phyloP scores from a whole-genome alignment of 73 alveolate genomes.

The Halteria grandinella region DNA sequence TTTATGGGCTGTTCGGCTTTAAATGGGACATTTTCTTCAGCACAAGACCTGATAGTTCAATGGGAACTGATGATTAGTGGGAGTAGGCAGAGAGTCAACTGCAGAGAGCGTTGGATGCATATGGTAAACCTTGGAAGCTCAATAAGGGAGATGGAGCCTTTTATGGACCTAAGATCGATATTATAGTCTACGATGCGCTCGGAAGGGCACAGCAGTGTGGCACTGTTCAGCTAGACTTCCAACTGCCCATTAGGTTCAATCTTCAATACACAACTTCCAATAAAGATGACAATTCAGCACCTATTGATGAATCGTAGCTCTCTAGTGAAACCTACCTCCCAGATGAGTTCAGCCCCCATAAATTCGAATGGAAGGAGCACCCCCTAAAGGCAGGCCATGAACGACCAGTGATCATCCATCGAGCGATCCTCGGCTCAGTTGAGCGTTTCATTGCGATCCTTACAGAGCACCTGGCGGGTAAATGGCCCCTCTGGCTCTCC shows the following conservation, averaged over 20 bases:
- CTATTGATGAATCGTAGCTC: constrained; percentile 26
- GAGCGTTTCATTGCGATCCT: constrained; percentile 98
- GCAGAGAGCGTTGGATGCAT: constrained; percentile 81
- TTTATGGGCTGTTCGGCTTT: constrained; percentile 89
- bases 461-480: constrained; percentile 97
- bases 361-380: constrained; percentile 61
- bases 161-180: constrained; percentile 99
- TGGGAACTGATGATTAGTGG: constrained; percentile 95
- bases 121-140: constrained; percentile 91
- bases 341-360: constrained; percentile 16
- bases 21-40: constrained; percentile 88
- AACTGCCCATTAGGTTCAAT: constrained; percentile 97
- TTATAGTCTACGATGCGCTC: constrained; percentile 96
- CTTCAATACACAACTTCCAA: constrained; percentile 87
- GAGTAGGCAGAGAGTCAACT: constrained; percentile 94
- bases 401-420: constrained; percentile 98
- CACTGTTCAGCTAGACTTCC: constrained; percentile 95
- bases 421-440: constrained; percentile 99
- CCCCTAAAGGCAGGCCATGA: constrained; percentile 93
- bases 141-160: constrained; percentile 99
- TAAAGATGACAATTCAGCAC: constrained; percentile 20
- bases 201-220: constrained; percentile 98
- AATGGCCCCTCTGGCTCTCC: constrained; percentile 99
- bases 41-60: constrained; percentile 95
- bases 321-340: constrained; percentile 15